These are phyloP conservation scores for Alternaria gansuensis DNA, from an alignment of 2,329 filamentous ascomycete species.

Conservation along the genomic window DNA sequence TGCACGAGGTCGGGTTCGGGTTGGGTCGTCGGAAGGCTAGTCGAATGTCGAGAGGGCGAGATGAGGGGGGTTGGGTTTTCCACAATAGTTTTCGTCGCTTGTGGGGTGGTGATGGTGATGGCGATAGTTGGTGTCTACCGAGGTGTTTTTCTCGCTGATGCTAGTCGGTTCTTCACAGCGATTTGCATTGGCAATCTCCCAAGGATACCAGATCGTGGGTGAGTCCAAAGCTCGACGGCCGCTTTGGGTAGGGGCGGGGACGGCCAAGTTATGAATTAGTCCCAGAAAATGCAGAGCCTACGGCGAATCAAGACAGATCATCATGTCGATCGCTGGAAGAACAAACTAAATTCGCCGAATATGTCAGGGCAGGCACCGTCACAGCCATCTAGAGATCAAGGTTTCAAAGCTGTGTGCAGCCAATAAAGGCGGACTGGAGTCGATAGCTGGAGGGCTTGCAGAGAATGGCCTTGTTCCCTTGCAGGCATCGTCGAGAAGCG, in stretches of 20 bases:
- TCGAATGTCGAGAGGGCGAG: not conserved
- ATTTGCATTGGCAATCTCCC: conserved; percentile 14
- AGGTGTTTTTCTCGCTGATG: not conserved
- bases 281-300: not conserved
- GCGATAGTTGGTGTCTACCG: not conserved
- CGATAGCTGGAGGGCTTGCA: conserved; percentile 11
- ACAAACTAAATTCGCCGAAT: conserved; percentile 23
- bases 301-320: conserved; percentile 19
- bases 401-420: conserved; percentile 14
- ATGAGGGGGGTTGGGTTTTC: not conserved
- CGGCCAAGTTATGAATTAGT: conserved; percentile 17
- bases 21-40: not conserved
- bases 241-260: conserved; percentile 33
- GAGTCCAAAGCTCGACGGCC: conserved; percentile 9
- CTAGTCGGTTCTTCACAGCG: not conserved
- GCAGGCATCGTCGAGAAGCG: conserved; percentile 22
- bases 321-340: conserved; percentile 19
- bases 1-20: conserved; percentile 9
- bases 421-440: conserved; percentile 20
- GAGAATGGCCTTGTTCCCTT: conserved; percentile 20
- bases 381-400: conserved; percentile 21
- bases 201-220: conserved; percentile 9
- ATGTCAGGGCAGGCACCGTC: conserved; percentile 28
- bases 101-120: not conserved
- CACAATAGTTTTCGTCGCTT: not conserved